Evolutionary conservation across 2,329 filamentous ascomycete genomes (phyloP).

Genomic region (Aureobasidium lini): DNA sequence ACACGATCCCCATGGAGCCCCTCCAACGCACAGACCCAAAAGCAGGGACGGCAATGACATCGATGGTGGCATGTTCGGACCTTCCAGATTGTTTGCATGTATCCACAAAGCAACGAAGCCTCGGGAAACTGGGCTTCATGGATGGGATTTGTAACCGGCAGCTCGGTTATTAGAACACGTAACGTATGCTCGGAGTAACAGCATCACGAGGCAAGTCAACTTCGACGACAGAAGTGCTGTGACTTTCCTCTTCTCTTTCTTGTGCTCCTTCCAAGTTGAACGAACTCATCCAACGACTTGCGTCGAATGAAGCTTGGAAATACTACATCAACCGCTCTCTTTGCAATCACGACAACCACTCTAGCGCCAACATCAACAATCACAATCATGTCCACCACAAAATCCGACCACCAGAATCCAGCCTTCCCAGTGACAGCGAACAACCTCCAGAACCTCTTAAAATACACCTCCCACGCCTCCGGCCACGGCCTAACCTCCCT

Average conservation of each 20-base stretch:
- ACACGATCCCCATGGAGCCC: not conserved
- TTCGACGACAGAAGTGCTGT: too few relatives aligned
- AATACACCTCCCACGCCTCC: conserved; percentile 30
- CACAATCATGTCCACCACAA: not conserved
- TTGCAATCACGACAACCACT: not conserved
- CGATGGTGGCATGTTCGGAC: not conserved
- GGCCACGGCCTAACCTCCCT: conserved; percentile 41
- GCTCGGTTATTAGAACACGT: too few relatives aligned
- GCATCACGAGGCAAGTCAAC: too few relatives aligned
- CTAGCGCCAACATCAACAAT: not conserved
- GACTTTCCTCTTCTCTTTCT: too few relatives aligned
- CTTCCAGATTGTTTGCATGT: too few relatives aligned
- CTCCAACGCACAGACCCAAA: not conserved
- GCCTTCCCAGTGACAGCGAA: conserved; percentile 22
- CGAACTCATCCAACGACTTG: too few relatives aligned
- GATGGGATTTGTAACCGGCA: too few relatives aligned
- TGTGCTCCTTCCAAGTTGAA: too few relatives aligned
- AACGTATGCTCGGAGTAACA: too few relatives aligned
- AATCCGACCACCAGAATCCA: not conserved
- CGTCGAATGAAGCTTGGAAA: too few relatives aligned
- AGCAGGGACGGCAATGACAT: not conserved
- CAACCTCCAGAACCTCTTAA: conserved; percentile 33
- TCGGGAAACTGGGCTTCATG: too few relatives aligned
- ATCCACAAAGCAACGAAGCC: too few relatives aligned
- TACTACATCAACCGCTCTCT: not conserved